Evolutionary conservation across 2,329 filamentous ascomycete species (phyloP), one percentile per base, ranked within the genome.

Genomic region (Colletotrichum melonis): DNA sequence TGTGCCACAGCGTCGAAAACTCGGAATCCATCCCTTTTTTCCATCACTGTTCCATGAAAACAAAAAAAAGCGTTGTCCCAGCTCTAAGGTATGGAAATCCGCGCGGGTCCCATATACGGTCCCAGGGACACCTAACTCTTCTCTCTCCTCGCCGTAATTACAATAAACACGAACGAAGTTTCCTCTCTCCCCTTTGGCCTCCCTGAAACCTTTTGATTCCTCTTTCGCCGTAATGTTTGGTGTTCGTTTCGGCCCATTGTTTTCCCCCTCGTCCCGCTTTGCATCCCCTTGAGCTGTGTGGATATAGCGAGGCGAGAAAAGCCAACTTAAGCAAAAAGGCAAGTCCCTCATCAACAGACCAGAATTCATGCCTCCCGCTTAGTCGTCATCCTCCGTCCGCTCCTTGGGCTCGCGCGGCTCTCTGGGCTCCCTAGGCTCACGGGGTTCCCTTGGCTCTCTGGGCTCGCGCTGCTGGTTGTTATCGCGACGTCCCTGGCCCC

Each of bases 361-460:
- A 35, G 3, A 11, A n/a, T 26, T 30, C 11, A 49, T n/a, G 19
- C 28, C 16, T 19, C 32, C 9, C 71, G 56, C 82, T 82, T 85
- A 90, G 78, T 91, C 89, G 76, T 90, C 88, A 78, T 90, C 87
- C 75, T 91, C 87, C 75, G 86, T 88, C 77, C 87, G 82, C 81
- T 88, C 85, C 81, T 82, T 82, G 62, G 80, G 80, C 70, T 82
- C 81, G 57, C 78, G 78, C 52, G 80, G 79, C 66, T 82, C 80
- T 56, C 69, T 75, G 26, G 72, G 72, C 64, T 74, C 74, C 12
- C 64, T 35, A 57, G 79, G 79, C 74, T 78, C 69, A 49, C 82
- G 84, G n/a, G 69, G 69, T 58, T 72, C 54, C 5, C 64, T n/a
- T 9, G 69, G 69, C 32, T 73, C 70, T n/a, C 71, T 70, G 76